Evolutionary conservation across 352 stramenopile genomes (phyloP), one percentile per base, ranked within the genome.

Genomic region (Phytopythium boreale): DNA sequence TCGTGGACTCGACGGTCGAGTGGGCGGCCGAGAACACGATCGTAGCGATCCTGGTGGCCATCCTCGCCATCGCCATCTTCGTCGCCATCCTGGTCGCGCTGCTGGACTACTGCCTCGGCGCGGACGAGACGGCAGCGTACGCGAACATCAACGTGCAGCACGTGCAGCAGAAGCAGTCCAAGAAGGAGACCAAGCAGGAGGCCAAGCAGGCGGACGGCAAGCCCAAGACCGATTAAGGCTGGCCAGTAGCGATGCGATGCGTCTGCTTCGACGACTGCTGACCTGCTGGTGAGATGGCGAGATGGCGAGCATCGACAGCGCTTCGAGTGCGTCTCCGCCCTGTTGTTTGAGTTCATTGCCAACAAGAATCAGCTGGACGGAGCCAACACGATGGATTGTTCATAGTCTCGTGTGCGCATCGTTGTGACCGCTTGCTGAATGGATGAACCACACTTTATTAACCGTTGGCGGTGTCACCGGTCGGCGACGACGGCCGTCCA

Each of bases 21-120:
- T 91, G 82, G 82, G 79, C 80, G 20, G 73, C 70, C 26, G 82
- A 90, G 68, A 77, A 91, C 79, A 89, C 82, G 19, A 67, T 91
- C n/a, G 34, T 82, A 64, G 82, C 82, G 9, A 71, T 91, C 7
- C 59, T 88, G 36, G 79, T 72, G 0, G 74, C 76, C 26, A 90
- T 91, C 59, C 39, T 87, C 31, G 66, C 72, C 11, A 81, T 91
- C 46, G 82, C 79, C 49, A 71, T 90, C 44, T 70, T 91, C 29
- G 80, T 90, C 50, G 82, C 82, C 19, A 70, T 91, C 58, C 72
- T 90, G 62, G 82, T 91, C 41, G 79, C 82, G n/a, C 50, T 89
- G 59, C 66, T 90, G 56, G 82, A 91, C 68, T 88, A 87, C 62
- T 91, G 81, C 62, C 79, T 91, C 10, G 81, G 79, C 34, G 82